phyloP scores from a whole-genome alignment of 2,329 filamentous ascomycete genomes.

The Neonectria sp. region DNA sequence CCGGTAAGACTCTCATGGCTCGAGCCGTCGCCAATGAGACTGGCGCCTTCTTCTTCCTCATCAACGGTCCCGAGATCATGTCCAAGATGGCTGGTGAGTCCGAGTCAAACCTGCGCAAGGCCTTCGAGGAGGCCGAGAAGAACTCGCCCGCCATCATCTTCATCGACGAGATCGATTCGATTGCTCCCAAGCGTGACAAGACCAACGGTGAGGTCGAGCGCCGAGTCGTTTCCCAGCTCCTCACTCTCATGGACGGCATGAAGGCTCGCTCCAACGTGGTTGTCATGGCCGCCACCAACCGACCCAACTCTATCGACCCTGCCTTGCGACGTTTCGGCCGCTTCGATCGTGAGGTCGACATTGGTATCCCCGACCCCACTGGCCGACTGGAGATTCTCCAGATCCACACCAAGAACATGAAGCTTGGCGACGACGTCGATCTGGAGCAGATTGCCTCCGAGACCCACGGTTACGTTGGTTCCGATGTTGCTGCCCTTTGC shows the following conservation, averaged over 20 bases:
- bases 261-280: constrained; percentile 99
- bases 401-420: constrained; percentile 99
- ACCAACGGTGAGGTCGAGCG: constrained; percentile 99
- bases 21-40: constrained; percentile 99
- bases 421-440: constrained; percentile 96
- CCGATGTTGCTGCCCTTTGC: constrained; percentile 97
- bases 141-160: constrained; percentile 99
- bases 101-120: constrained; percentile 97
- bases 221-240: constrained; percentile 95
- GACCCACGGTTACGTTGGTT: constrained; percentile 99
- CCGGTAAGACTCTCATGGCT: constrained; percentile 99
- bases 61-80: constrained; percentile 99
- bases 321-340: constrained; percentile 97
- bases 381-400: constrained; percentile 98
- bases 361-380: constrained; percentile 97
- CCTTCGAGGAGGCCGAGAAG: constrained; percentile 99
- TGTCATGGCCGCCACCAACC: constrained; percentile 99
- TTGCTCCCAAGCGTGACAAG: constrained; percentile 99
- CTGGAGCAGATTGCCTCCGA: constrained; percentile 96
- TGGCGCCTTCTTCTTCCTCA: constrained; percentile 98
- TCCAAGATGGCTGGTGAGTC: constrained; percentile 99
- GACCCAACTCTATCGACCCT: constrained; percentile 98
- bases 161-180: constrained; percentile 99
- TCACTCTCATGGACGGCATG: constrained; percentile 99
- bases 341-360: constrained; percentile 99